These are phyloP conservation scores for Teratosphaeria viscida DNA, from an alignment of 2,329 filamentous ascomycete species.

Conservation along the genomic window DNA sequence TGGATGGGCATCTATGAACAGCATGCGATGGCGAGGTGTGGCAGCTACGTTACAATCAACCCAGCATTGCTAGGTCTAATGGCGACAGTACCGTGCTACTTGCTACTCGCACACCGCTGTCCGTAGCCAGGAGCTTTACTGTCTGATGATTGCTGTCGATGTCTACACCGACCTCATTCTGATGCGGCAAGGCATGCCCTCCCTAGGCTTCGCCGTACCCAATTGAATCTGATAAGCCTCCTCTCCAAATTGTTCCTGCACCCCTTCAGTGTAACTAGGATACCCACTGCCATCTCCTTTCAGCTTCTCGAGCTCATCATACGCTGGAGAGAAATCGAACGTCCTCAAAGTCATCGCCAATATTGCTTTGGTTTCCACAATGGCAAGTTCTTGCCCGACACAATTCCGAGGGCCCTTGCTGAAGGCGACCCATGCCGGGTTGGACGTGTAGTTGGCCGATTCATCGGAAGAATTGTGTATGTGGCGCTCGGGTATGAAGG, in stretches of 20 bases:
- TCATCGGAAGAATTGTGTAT: slow-evolving; percentile 14
- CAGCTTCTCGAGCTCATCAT: slow-evolving; percentile 25
- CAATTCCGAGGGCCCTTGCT: slow-evolving; percentile 46
- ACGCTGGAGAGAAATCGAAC: slow-evolving; percentile 39
- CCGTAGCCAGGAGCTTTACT: too few relatives aligned
- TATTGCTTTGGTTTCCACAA: slow-evolving; percentile 42
- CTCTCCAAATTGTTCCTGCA: slow-evolving; percentile 23
- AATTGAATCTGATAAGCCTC: slow-evolving; percentile 26
- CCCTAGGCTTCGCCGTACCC: slow-evolving; percentile 25
- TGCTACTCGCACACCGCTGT: too few relatives aligned
- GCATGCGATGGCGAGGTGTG: neutral
- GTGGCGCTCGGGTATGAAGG: slow-evolving; percentile 9
- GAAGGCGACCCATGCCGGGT: slow-evolving; percentile 46
- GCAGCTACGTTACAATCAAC: too few relatives aligned
- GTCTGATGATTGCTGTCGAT: neutral
- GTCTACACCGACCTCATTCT: slow-evolving; percentile 5
- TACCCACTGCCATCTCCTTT: slow-evolving; percentile 27
- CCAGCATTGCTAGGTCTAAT: too few relatives aligned
- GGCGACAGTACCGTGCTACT: too few relatives aligned
- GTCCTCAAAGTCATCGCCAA: slow-evolving; percentile 40
- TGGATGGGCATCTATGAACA: neutral
- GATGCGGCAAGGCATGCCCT: slow-evolving; percentile 25
- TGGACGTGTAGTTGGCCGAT: slow-evolving; percentile 24
- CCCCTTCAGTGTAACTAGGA: slow-evolving; percentile 14
- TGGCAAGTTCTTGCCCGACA: slow-evolving; percentile 47